Conservation (phyloP, 345 rosid genomes). For the Laguncularia racemosa region DNA sequence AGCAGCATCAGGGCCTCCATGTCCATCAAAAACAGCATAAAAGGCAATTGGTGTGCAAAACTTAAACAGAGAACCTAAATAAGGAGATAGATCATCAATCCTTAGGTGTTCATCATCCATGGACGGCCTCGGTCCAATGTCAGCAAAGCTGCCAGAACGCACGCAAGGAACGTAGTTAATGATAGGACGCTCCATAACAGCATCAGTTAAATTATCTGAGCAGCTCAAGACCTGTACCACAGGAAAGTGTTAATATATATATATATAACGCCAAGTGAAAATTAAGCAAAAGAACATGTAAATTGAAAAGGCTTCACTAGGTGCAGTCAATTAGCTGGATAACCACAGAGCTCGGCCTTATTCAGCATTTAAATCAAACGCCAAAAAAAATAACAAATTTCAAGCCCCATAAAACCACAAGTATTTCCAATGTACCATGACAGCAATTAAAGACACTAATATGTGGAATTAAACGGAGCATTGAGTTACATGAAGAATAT, state of each 20-base stretch:
- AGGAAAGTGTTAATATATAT: not conserved
- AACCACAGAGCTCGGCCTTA: not conserved
- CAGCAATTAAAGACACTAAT: no score
- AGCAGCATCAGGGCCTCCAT: slow-evolving; percentile 11
- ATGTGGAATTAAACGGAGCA: no score
- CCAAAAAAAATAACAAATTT: no score
- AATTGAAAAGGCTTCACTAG: no score
- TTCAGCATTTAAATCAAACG: no score
- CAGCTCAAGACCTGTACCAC: not conserved
- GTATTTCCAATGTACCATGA: no score
- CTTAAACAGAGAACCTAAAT: slow-evolving; percentile 1
- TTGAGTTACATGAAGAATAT: no score
- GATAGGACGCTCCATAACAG: slow-evolving; percentile 1
- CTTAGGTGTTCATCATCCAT: slow-evolving; percentile 13
- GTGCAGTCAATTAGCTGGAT: no score
- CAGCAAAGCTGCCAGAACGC: slow-evolving; percentile 11
- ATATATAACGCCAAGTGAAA: not conserved
- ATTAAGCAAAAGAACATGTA: not conserved
- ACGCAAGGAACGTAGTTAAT: slow-evolving; percentile 3
- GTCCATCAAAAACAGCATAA: slow-evolving; percentile 14
- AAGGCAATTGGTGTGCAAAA: slow-evolving; percentile 9
- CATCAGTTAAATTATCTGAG: not conserved
- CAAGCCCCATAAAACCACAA: no score
- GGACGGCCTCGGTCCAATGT: slow-evolving; percentile 5
- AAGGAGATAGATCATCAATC: slow-evolving; percentile 8